Evolutionary conservation across 2,329 filamentous ascomycete species (phyloP), one percentile per base, ranked within the genome.

Genomic region (Erysiphe neolycopersici): DNA sequence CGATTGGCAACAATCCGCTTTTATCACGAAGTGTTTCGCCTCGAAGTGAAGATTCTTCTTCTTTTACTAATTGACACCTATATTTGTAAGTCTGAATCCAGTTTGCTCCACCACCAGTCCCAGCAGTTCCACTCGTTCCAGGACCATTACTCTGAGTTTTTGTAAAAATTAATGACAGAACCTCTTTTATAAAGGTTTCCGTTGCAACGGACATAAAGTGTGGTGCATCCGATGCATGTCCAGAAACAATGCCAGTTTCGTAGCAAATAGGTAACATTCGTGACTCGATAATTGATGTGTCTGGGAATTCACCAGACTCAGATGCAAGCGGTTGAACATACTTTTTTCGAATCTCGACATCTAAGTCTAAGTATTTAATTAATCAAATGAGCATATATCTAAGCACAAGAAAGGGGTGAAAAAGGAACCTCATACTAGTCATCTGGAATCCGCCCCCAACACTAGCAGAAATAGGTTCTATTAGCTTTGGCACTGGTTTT

Each of bases 1-100:
- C 84, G 32, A 84, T 63, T 0, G 85, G 87, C 5, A 94, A 61
- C 26, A 92, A 60, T 1, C 84, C 84, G 41, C 71, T 76, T 47
- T 79, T 76, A 46, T 84, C 80, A 50, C 81, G 69, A 16, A 69
- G 64, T 1, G 91, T 58, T 51, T 85, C 79, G 4, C 84, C 83
- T n/a, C 73, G 67, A 36, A 73, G 68, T 22, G 71, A 74, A 0
- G 73, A 69, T 38, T 77, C 69, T 56, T 93, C 84, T 58, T 94
- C 85, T 40, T 66, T 65, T 44, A 73, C 71, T 11, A 93, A 65
- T 56, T 82, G 79, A 46, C 70, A 68, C 49, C 73, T 73, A 59
- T 87, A 94, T 46, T 73, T 76, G 50, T 76, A 70, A 2, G 83
- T 92, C 57, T 84, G 77, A 46, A 94, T 71, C 65, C 78, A 81